phyloP scores from a whole-genome alignment of 1,284 basidiomycete genomes.

The Inonotus obliquus region DNA sequence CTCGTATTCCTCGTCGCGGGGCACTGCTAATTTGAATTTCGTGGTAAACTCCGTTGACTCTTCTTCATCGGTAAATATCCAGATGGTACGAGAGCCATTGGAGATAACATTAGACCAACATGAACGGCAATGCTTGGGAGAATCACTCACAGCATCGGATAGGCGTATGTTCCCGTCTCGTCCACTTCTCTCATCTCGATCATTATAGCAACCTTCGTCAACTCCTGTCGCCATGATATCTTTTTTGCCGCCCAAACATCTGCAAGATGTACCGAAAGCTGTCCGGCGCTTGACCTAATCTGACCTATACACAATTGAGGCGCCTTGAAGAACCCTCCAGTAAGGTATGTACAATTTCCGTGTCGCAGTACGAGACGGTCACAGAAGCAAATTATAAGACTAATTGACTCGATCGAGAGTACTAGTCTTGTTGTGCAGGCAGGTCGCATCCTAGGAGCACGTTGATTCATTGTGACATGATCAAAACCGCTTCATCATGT shows the following conservation, averaged over 20 bases:
- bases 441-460: background rate
- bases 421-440: background rate
- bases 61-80: background rate
- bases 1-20: background rate
- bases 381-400: no score
- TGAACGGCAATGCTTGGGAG: background rate
- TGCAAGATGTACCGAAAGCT: background rate
- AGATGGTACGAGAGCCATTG: background rate
- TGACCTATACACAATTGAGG: background rate
- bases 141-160: background rate
- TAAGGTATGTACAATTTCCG: background rate
- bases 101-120: background rate
- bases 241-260: background rate
- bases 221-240: background rate
- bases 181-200: background rate
- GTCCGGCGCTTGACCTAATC: no score
- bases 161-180: background rate
- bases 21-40: background rate
- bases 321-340: background rate
- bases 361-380: background rate
- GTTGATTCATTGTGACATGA: background rate
- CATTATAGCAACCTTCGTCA: background rate
- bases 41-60: background rate
- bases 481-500: background rate
- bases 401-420: no score